Base-by-base conservation (phyloP, 164 flowering plant species). In the Piper betle region DNA sequence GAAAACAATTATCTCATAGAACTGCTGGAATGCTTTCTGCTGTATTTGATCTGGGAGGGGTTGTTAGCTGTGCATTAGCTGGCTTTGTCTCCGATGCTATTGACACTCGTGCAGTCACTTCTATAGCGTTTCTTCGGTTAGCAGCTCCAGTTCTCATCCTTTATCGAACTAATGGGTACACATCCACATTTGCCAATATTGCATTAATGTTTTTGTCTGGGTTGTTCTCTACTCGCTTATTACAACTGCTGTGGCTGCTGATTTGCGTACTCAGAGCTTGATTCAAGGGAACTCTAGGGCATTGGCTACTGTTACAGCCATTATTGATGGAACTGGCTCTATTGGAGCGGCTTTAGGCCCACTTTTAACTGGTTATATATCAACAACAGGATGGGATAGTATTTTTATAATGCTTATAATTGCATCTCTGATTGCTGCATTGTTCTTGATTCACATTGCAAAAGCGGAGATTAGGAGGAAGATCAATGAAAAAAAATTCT, bases 281-380 rank as follows among this genome's bases (percentile, higher is more conserved):
- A 73, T 75, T 25, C 76, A 69, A 63, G 96, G 96, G 40, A 88
- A 82, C 62, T 85, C 96, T 7, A 87, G 91, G 41, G 96, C 97
- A 57, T 79, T 94, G 62, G 97, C 99, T n/a, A 94, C 99, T 39
- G 99, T 94, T 10, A 84, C 89, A 20, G 97, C 97, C 39, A 94
- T 94, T 50, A 91, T 94, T 67, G 99, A 94, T 74, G 99, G 96
- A 15, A 94, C 99, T 64, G 97, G 99, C 55, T 94, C 99, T 56
- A 83, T 91, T 59, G 99, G 99, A n/a, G 99, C 88, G 54, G 97
- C 99, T 67, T 73, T 94, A 41, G 99, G 97, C 17, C 97, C 97
- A 7, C 78, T 88, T 53, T 65, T 91, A 52, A 87, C 93, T 40
- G 99, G 99, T 53, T 94, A 91, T 79, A 72, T 94, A 57, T 94